A percentile compares a stretch with the other conserved stretches of the same genome.
These are phyloP conservation scores for Wickerhamomyces sp. DNA, from an alignment of 1,139 yeast species.

Conservation along the genomic window DNA sequence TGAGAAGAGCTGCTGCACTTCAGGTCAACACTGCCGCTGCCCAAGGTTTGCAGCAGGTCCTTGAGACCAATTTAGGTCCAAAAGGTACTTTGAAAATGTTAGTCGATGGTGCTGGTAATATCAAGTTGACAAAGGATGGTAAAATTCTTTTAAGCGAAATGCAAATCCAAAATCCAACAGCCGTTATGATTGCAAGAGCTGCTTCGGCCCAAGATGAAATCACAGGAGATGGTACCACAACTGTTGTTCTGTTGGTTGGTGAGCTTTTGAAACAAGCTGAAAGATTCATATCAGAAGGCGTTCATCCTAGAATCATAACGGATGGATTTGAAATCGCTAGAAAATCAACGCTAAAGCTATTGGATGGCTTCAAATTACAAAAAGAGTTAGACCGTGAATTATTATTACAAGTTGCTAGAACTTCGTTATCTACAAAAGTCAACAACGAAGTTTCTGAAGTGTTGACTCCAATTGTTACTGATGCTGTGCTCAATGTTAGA, in stretches of 20 bases:
- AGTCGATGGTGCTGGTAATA: slow-evolving; percentile 95
- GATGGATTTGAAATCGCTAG: slow-evolving; percentile 95
- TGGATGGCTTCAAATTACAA: slow-evolving; percentile 53
- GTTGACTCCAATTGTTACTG: slow-evolving; percentile 91
- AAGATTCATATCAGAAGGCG: slow-evolving; percentile 86
- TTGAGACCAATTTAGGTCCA: slow-evolving; percentile 92
- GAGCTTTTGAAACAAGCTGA: slow-evolving; percentile 94
- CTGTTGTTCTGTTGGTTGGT: slow-evolving; percentile 92
- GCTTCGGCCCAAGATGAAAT: slow-evolving; percentile 99
- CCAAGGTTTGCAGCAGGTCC: slow-evolving; percentile 90
- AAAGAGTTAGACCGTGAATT: slow-evolving; percentile 73
- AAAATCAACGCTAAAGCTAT: slow-evolving; percentile 61
- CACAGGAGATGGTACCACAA: slow-evolving; percentile 99
- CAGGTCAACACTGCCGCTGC: slow-evolving; percentile 96
- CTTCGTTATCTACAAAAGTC: slow-evolving; percentile 86
- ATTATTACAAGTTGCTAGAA: slow-evolving; percentile 84
- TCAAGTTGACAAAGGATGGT: slow-evolving; percentile 96
- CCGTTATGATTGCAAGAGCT: slow-evolving; percentile 97
- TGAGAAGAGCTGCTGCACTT: slow-evolving; percentile 90
- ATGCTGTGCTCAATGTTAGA: slow-evolving; percentile 82
- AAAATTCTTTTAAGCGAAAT: slow-evolving; percentile 88
- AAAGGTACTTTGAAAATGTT: slow-evolving; percentile 94
- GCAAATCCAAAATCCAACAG: slow-evolving; percentile 99
- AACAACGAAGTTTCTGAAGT: slow-evolving; percentile 69
- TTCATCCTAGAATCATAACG: slow-evolving; percentile 90